Evolutionary conservation across 768 basidiomycete genomes (phyloP).

Genomic region (Russula olivacea): DNA sequence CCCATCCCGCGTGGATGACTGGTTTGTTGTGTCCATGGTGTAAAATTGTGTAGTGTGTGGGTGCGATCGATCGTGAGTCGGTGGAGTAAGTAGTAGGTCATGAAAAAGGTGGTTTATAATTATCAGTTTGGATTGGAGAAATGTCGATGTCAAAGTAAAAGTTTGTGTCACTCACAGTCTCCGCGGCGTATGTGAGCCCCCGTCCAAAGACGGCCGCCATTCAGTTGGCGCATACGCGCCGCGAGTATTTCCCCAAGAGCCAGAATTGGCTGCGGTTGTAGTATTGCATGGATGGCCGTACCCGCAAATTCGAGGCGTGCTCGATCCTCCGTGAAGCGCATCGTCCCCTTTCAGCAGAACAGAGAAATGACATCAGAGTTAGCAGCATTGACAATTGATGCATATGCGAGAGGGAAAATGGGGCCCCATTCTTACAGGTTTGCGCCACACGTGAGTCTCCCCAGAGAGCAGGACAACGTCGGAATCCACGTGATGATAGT

Average conservation of each 20-base stretch:
- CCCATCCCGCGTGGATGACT: slow-evolving; percentile 34
- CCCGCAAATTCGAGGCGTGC: slow-evolving; percentile 8
- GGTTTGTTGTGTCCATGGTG: background rate
- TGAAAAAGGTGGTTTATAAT: background rate
- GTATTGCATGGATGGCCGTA: slow-evolving; percentile 8
- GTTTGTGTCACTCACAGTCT: slow-evolving; percentile 37
- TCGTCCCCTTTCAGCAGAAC: slow-evolving; percentile 7
- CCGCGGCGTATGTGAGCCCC: slow-evolving; percentile 42
- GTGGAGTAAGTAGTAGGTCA: background rate
- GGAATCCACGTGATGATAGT: slow-evolving; percentile 32
- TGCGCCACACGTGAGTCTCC: slow-evolving; percentile 37
- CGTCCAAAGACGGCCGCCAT: slow-evolving; percentile 37
- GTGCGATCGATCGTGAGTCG: too few relatives aligned
- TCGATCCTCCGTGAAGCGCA: slow-evolving; percentile 16
- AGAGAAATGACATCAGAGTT: too few relatives aligned
- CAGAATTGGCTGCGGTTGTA: slow-evolving; percentile 22
- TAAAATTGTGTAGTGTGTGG: too few relatives aligned
- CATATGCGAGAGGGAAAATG: background rate
- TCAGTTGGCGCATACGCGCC: slow-evolving; percentile 31
- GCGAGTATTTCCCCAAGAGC: slow-evolving; percentile 32
- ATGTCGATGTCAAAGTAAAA: too few relatives aligned
- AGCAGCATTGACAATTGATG: background rate
- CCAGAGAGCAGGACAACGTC: slow-evolving; percentile 39
- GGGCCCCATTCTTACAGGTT: slow-evolving; percentile 32
- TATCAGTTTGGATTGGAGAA: too few relatives aligned